Base-by-base conservation (phyloP, 495 filamentous ascomycete species). In the Rostrohypoxylon terebratum region DNA sequence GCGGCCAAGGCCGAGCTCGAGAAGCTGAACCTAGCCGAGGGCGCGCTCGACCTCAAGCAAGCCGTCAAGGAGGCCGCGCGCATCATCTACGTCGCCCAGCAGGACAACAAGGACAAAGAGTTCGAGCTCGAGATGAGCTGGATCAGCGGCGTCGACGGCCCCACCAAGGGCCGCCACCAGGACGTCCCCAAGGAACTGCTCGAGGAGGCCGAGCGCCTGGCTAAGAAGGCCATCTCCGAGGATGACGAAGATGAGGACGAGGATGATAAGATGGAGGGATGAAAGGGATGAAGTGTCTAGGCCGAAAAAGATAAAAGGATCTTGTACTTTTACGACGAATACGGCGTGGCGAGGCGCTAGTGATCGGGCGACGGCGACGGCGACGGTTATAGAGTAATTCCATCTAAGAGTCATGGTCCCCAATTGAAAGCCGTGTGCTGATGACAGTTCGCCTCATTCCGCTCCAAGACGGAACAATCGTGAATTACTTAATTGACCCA, bases 101-200 rank as follows among this genome's bases (percentile, higher is more conserved):
- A 97, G 78, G 96, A 99, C 77, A 97, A 93, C 87, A 90, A 90
- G 77, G 96, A 99, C 82, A 99, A 98, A 85, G 96, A 99, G 34
- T 98, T 98, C 73, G 96, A 99, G 87, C 84, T 99, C 36, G 96
- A 99, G 85, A 97, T 99, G 96, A 94, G 92, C 69, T 99, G 96
- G 96, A 90, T 98, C 73, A 96, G 93, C 81, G 88, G 86, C 20
- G 75, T 88, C 47, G 88, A 91, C 48, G 93, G 93, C 13, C 92
- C 93, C n/a, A 96, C 94, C 40, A 94, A 95, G 81, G 94, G 94
- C 57, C 89, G 87, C 68, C 96, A 99, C 77, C 88, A 93, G 80
- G 93, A 94, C 79, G 96, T 99, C 47, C 96, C 96, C 63, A 93
- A 91, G 83, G 91, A 91, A 62, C 81, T 98, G 44, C 83, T 91